Evolutionary conservation across 2,329 filamentous ascomycete genomes (phyloP).

Genomic region (Neofusicoccum kwambonambiense): DNA sequence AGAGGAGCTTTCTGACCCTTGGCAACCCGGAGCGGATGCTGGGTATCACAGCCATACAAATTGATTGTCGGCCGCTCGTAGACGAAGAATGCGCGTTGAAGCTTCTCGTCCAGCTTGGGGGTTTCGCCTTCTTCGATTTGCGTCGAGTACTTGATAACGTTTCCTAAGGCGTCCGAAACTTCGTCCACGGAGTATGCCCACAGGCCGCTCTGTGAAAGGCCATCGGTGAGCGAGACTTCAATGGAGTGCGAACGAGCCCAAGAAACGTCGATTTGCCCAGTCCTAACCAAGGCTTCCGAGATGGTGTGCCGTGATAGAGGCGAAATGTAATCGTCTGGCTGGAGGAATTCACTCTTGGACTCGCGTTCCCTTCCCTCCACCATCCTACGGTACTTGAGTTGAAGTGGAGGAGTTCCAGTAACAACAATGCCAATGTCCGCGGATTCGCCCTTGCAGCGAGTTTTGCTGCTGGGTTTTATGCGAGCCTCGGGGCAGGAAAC

Average conservation of each 20-base stretch:
- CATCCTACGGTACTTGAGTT: slow-evolving; percentile 86
- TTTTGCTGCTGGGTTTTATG: slow-evolving; percentile 63
- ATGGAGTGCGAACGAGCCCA: slow-evolving; percentile 80
- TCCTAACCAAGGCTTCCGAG: slow-evolving; percentile 57
- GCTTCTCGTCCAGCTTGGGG: slow-evolving; percentile 42
- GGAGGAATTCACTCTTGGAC: slow-evolving; percentile 82
- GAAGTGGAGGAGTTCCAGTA: slow-evolving; percentile 83
- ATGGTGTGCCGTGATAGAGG: slow-evolving; percentile 65
- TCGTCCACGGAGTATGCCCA: slow-evolving; percentile 93
- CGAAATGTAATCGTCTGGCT: slow-evolving; percentile 81
- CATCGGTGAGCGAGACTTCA: slow-evolving; percentile 83
- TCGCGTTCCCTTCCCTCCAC: slow-evolving; percentile 81
- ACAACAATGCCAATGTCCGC: slow-evolving; percentile 84
- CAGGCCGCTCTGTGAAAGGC: slow-evolving; percentile 71
- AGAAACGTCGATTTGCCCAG: slow-evolving; percentile 63
- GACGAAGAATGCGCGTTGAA: slow-evolving; percentile 78
- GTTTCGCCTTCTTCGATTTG: slow-evolving; percentile 66
- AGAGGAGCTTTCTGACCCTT: slow-evolving; percentile 68
- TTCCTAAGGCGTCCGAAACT: slow-evolving; percentile 87
- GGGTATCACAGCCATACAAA: slow-evolving; percentile 73
- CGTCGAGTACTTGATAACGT: slow-evolving; percentile 72
- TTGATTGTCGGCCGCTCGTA: slow-evolving; percentile 78
- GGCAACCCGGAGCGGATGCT: slow-evolving; percentile 78
- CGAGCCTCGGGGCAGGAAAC: slow-evolving; percentile 80
- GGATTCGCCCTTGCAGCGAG: slow-evolving; percentile 82